Conservation (phyloP, 2,329 filamentous ascomycete species). For the Colletotrichum gloeosporioides region DNA sequence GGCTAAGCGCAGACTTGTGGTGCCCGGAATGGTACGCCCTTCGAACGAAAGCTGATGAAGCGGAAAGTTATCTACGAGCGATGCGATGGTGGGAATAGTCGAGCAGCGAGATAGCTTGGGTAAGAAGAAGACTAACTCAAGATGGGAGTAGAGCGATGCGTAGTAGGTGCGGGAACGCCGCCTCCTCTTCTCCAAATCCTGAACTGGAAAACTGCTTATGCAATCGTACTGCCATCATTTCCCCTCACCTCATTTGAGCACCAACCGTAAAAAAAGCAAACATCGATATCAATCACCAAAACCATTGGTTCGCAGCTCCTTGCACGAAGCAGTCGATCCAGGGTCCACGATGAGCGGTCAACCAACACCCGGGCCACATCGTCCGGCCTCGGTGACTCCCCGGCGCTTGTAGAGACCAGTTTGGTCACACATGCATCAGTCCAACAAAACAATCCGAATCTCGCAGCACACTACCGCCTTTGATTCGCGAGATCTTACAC, state of each 20-base stretch:
- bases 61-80: neutral
- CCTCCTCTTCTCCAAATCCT: neutral
- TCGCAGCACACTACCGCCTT: neutral
- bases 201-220: neutral
- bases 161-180: neutral
- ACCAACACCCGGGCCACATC: neutral
- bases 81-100: neutral
- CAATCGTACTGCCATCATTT: neutral
- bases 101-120: neutral
- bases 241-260: neutral
- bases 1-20: neutral
- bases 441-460: neutral
- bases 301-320: neutral
- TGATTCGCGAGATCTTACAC: neutral
- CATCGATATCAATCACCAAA: neutral
- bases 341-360: neutral
- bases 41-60: neutral
- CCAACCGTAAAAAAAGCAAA: neutral
- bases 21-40: accelerated
- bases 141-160: neutral
- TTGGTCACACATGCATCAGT: neutral
- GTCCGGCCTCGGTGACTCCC: neutral
- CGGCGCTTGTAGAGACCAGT: neutral
- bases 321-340: neutral
- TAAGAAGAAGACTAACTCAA: neutral